Evolutionary conservation across 2,329 filamentous ascomycete genomes (phyloP).

Genomic region (Ramularia collo-cygni): DNA sequence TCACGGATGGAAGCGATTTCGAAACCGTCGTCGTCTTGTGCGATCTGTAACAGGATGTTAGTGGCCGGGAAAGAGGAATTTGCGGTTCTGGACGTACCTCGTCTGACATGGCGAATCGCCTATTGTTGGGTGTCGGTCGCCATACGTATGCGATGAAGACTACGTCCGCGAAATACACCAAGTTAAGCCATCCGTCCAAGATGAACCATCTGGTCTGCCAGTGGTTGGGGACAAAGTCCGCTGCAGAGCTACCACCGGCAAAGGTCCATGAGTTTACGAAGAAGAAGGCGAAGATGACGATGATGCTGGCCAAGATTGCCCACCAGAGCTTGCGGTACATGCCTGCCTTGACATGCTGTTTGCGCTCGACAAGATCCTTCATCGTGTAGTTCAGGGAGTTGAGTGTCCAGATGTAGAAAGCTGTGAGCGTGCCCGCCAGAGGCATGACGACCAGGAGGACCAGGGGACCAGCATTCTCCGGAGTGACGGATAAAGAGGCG

Average conservation of each 20-base stretch:
- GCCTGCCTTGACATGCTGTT: constrained; percentile 82
- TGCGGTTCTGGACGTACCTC: constrained; percentile 51
- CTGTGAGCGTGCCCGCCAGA: constrained; percentile 82
- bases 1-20: constrained; percentile 90
- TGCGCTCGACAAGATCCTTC: constrained; percentile 90
- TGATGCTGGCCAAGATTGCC: constrained; percentile 85
- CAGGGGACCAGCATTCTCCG: constrained; percentile 81
- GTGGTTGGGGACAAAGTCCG: constrained; percentile 89
- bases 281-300: constrained; percentile 97
- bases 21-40: constrained; percentile 97
- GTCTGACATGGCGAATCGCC: constrained; percentile 96
- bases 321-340: constrained; percentile 99
- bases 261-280: constrained; percentile 97
- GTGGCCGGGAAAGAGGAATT: constrained; percentile 28
- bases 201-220: constrained; percentile 98
- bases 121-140: constrained; percentile 93
- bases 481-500: constrained; percentile 79
- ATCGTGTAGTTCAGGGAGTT: constrained; percentile 92
- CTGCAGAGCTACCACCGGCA: constrained; percentile 61
- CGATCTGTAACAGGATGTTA: constrained; percentile 50
- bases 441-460: constrained; percentile 91
- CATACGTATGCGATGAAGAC: constrained; percentile 91
- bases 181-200: constrained; percentile 91
- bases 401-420: constrained; percentile 97
- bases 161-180: constrained; percentile 93